A percentile compares a stretch with the other conserved stretches of the same genome.
Evolutionary conservation across 106 monocot genomes (phyloP).

Genomic region (Platanthera guangdongensis): DNA sequence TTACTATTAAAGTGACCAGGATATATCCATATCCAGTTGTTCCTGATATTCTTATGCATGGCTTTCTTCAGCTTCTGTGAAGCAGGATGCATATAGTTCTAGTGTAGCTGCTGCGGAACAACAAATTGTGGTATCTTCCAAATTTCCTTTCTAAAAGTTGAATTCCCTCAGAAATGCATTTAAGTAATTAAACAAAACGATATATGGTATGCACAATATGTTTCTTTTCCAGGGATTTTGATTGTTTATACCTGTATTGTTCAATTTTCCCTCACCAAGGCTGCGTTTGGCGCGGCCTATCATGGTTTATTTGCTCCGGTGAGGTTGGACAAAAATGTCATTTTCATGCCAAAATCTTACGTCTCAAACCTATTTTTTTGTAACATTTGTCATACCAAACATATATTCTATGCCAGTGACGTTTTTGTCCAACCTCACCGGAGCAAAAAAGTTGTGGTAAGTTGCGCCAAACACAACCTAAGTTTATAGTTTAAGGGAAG

Average conservation of each 20-base stretch:
- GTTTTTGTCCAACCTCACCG: too few species aligned
- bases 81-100: conserved; percentile 48
- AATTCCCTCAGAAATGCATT: neutral
- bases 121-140: conserved; percentile 73
- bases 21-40: neutral
- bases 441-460: too few species aligned
- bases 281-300: too few species aligned
- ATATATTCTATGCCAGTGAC: too few species aligned
- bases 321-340: too few species aligned
- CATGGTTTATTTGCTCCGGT: too few species aligned
- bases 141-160: neutral
- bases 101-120: conserved; percentile 71
- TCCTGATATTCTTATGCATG: neutral
- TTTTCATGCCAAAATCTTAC: too few species aligned
- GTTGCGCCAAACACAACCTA: too few species aligned
- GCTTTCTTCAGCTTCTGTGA: conserved; percentile 35
- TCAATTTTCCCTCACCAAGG: neutral
- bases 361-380: too few species aligned
- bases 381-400: too few species aligned
- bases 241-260: neutral
- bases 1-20: neutral
- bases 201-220: neutral
- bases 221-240: neutral
- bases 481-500: neutral
- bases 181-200: neutral